Evolutionary conservation across 2,329 filamentous ascomycete species (phyloP), one percentile per base, ranked within the genome.

Genomic region (Cercospora janseana): DNA sequence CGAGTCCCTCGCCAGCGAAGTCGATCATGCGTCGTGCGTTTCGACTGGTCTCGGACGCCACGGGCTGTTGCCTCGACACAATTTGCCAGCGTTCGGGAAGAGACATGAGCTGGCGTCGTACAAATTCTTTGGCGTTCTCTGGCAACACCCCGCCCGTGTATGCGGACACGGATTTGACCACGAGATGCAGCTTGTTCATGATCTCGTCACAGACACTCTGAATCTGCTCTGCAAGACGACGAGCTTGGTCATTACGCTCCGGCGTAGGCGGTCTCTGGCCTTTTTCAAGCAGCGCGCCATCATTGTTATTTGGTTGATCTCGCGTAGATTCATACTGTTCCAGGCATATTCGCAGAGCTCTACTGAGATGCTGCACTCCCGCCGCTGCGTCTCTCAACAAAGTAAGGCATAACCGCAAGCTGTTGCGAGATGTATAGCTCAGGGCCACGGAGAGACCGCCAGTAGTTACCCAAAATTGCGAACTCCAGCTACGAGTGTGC

Each of bases 71-170:
- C 49, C 60, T 56, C 45, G 78, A 86, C 2, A 88, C 89, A 12
- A 88, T 72, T 55, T 83, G 83, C 75, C 92, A 95, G 21, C 90
- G 81, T 64, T 88, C 84, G 0, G 92, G 92, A 1, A 97, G 77
- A 41, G 86, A 91, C 23, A 88, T 87, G 4, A 97, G 78, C 66
- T 95, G 90, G 9, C 83, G 80, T 53, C 88, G 84, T 9, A 98
- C 92, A 12, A 97, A 79, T 18, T 85, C 79, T 26, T 86, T 79
- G 0, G 92, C 92, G 59, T 96, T 95, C 47, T 93, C 88, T 0
- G 93, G 92, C 2, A 98, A 75, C 0, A 91, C 88, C 29, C 89
- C 88, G n/a, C 91, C 91, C 0, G 91, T 87, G 61, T 95, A 95
- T 59, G 85, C 88, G 49, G 88, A 94, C 0, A 98, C 88, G 4